Base-by-base conservation (phyloP, 345 rosid species). In the Anastatica hierochuntica region DNA sequence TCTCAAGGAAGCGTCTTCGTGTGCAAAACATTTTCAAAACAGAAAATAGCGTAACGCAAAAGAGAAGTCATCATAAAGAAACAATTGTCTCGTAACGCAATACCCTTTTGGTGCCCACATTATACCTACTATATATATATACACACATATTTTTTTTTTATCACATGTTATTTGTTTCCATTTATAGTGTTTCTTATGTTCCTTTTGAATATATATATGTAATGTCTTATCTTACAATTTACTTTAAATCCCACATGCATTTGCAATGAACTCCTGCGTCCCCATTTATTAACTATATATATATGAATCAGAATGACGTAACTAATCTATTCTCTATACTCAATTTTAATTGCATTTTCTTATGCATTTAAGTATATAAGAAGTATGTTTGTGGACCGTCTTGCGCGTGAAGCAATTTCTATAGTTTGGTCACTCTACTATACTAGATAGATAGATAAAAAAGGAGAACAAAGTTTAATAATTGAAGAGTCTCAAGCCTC, bases 351-450 rank as follows among this genome's bases (percentile, higher is more conserved):
- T 35, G 30, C 52, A 15, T 13, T 43, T 34, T 16, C 26, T 33
- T 49, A n/a, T 6, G 24, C n/a, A 61, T 60, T 11, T 34, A 49
- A 41, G 20, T 15, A 15, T 10, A 31, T 31, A 18, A 36, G 11
- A 9, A 24, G 6, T 21, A 1, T n/a, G 13, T 6, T 43, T 0
- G 44, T 45, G 68, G 68, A 31, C 27, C 47, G 12, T 47, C 62
- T 63, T 63, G 43, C 56, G 68, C 56, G 50, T 47, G 62, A 56
- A 47, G 37, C 49, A 47, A 38, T 20, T 18, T 47, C 1, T 39
- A 55, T 63, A 63, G 21, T 20, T 29, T 47, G 62, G 56, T 21
- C 49, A 55, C 43, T 45, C 55, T 20, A 63, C n/a, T n/a, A n/a
- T 54, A 20, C 44, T 60, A 20, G 15, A 18, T 41, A 21, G 24